Conservation (phyloP, 2,329 filamentous ascomycete species). For the Penicillium capsulatum region DNA sequence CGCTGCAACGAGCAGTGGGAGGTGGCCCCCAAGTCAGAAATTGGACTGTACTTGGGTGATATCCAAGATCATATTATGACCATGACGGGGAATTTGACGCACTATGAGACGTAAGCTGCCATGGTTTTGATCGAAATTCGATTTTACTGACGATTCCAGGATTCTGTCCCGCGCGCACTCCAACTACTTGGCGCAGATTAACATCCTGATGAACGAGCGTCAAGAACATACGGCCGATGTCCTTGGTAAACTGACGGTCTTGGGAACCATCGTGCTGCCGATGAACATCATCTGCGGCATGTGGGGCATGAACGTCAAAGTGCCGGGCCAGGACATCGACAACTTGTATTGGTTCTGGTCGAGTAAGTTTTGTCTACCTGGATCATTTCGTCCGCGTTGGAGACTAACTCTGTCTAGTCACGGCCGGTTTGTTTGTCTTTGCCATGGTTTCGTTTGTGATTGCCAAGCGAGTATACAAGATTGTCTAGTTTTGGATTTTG, state of each 20-base stretch:
- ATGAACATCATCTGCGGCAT: conserved; percentile 99
- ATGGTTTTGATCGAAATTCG: neutral
- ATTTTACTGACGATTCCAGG: conserved; percentile 44
- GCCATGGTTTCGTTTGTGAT: conserved; percentile 74
- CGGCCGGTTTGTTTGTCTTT: conserved; percentile 71
- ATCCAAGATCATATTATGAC: conserved; percentile 99
- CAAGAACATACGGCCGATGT: conserved; percentile 95
- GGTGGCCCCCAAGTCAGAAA: conserved; percentile 88
- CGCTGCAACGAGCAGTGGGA: conserved; percentile 98
- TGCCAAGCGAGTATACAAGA: conserved; percentile 78
- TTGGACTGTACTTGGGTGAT: conserved; percentile 94
- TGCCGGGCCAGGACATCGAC: conserved; percentile 84
- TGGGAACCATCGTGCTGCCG: conserved; percentile 93
- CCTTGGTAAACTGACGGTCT: conserved; percentile 86
- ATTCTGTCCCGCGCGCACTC: conserved; percentile 86
- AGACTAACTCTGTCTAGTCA: conserved; percentile 44
- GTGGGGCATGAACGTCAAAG: conserved; percentile 98
- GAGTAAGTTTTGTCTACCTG: conserved; percentile 33
- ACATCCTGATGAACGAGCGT: conserved; percentile 97
- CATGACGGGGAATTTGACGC: conserved; percentile 92
- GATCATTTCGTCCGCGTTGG: neutral
- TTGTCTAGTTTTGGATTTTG: conserved; percentile 51
- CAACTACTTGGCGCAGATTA: conserved; percentile 99
- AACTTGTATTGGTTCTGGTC: conserved; percentile 72
- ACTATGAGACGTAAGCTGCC: conserved; percentile 81